Percentiles rank a stretch among this genome's conserved stretches.
Conservation (phyloP, 2,329 filamentous ascomycete genomes). For the Diaporthe nobilis region DNA sequence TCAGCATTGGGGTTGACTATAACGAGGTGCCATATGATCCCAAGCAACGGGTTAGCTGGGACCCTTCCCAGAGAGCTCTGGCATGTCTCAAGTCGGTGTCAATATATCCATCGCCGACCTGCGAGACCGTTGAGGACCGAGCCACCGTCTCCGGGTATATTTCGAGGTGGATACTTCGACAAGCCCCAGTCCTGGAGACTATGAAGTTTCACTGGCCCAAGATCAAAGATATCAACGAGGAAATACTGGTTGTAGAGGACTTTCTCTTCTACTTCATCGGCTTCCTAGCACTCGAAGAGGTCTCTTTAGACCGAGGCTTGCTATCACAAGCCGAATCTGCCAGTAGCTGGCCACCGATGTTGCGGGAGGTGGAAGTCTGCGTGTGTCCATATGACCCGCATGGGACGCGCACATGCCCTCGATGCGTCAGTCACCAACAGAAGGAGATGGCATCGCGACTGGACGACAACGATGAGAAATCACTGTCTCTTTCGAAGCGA, state of each 20-base stretch:
- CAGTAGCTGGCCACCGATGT: conserved; percentile 14
- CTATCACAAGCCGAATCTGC: not conserved
- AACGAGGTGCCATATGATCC: not conserved
- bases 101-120: not conserved
- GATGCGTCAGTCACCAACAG: not conserved
- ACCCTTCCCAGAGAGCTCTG: not conserved
- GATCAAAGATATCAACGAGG: not conserved
- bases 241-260: not conserved
- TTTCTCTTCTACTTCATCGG: conserved; percentile 32
- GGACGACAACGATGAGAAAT: not conserved
- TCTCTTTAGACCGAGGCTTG: not conserved
- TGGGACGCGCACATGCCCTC: not conserved
- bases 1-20: not conserved
- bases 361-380: conserved; percentile 13
- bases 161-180: conserved; percentile 6
- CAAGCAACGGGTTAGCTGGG: not conserved
- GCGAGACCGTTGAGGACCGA: not conserved
- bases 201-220: conserved; percentile 12
- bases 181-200: not conserved
- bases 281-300: conserved; percentile 18
- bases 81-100: conserved; percentile 1
- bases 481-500: not conserved
- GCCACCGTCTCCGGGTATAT: conserved; percentile 1
- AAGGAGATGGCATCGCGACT: not conserved
- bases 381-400: not conserved